Evolutionary conservation across 805 yeast genomes (phyloP).

Genomic region (Blastobotrys robertii): DNA sequence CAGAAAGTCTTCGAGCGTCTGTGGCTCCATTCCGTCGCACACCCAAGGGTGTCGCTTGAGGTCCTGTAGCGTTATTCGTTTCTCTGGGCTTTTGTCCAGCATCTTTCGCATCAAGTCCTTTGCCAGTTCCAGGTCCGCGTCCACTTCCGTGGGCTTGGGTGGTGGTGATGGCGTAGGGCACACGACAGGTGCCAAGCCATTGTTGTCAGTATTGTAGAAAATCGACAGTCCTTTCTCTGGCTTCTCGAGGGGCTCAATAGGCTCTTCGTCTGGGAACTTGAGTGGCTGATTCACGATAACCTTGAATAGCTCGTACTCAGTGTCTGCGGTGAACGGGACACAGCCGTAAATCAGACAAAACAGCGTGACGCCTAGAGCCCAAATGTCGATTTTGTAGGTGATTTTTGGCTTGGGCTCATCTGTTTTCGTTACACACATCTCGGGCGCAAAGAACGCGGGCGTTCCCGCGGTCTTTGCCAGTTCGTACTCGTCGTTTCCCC

Average conservation of each 20-base stretch:
- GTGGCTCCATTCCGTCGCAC: constrained; percentile 32
- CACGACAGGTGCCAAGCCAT: background rate
- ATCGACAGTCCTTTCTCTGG: constrained; percentile 33
- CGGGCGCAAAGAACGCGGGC: constrained; percentile 95
- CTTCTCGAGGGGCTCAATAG: background rate
- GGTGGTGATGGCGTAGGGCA: background rate
- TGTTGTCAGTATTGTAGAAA: background rate
- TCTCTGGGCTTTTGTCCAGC: constrained; percentile 46
- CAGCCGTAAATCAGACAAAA: constrained; percentile 81
- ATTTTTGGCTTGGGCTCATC: constrained; percentile 32
- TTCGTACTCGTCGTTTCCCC: constrained; percentile 48
- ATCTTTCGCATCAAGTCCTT: constrained; percentile 51
- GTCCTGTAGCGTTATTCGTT: constrained; percentile 59
- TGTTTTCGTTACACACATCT: constrained; percentile 28
- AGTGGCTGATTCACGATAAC: constrained; percentile 60
- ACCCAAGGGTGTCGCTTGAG: constrained; percentile 73
- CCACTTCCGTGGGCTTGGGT: constrained; percentile 2
- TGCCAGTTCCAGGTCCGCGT: constrained; percentile 24
- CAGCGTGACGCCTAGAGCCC: constrained; percentile 93
- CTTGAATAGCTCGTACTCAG: constrained; percentile 77
- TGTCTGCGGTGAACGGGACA: constrained; percentile 80
- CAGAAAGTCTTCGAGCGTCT: constrained; percentile 23
- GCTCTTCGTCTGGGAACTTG: constrained; percentile 42
- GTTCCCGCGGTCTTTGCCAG: constrained; percentile 96
- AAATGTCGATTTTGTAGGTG: constrained; percentile 82